Conservation (phyloP, 1,284 basidiomycete genomes). For the Porodaedalea pini region DNA sequence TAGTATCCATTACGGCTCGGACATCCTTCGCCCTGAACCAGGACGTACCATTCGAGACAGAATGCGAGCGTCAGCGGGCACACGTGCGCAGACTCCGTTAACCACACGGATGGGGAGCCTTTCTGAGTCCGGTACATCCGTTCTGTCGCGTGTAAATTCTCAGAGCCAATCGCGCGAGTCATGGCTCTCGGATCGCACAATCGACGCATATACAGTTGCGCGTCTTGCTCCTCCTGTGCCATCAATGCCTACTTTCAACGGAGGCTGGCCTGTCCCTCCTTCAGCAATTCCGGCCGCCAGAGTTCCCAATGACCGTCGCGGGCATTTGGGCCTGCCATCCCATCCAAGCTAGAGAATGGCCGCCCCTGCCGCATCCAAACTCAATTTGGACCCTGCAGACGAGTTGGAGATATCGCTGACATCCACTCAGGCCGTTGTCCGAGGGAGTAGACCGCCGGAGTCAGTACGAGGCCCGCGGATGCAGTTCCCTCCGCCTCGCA, state of each 20-base stretch:
- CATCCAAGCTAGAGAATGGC: not conserved
- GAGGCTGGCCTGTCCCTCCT: constrained; percentile 8
- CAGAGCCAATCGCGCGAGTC: not conserved
- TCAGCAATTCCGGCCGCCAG: not conserved
- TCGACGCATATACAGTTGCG: not conserved
- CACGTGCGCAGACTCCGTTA: constrained; percentile 11
- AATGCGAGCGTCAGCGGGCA: constrained; percentile 21
- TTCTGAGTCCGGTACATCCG: not conserved
- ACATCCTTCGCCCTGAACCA: constrained; percentile 29
- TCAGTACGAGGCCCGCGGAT: constrained; percentile 1
- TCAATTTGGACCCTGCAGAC: no score
- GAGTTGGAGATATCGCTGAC: not conserved
- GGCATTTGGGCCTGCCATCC: not conserved
- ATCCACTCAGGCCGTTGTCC: no score
- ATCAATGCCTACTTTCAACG: not conserved
- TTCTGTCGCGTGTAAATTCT: not conserved
- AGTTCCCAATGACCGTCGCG: not conserved
- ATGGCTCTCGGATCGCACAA: constrained; percentile 5
- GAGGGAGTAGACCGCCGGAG: no score
- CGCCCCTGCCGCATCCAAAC: not conserved
- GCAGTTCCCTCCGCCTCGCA: not conserved
- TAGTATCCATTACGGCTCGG: constrained; percentile 29
- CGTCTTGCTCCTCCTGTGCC: not conserved
- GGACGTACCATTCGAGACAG: constrained; percentile 20
- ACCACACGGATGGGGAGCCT: not conserved